These are phyloP conservation scores for Leccinum barrowsii DNA, from an alignment of 768 basidiomycete genomes.

Conservation along the genomic window DNA sequence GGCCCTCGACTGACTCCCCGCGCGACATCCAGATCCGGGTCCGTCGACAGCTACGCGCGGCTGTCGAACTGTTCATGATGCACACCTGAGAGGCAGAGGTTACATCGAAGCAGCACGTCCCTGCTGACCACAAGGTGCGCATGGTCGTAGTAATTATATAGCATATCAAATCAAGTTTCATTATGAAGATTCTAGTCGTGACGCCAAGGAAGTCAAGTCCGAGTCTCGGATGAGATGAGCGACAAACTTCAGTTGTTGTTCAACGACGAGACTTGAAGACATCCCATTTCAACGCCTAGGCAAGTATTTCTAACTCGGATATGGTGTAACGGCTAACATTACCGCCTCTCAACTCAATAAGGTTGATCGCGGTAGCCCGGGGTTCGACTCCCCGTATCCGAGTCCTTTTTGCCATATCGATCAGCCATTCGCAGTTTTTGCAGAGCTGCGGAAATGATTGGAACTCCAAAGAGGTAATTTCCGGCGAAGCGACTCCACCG, in stretches of 20 bases:
- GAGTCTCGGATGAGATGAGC: no score
- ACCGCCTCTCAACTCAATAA: conserved; percentile 43
- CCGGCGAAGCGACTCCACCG: no score
- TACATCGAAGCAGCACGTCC: conserved; percentile 44
- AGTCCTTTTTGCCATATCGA: conserved; percentile 2
- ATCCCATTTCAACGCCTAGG: no score
- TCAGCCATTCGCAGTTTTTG: no score
- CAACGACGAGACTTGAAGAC: no score
- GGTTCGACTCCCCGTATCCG: conserved; percentile 35
- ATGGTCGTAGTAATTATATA: not conserved
- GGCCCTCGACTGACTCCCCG: conserved; percentile 81
- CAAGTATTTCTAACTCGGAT: conserved; percentile 29
- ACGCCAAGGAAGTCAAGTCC: no score
- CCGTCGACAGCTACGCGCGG: conserved; percentile 58
- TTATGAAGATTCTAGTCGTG: no score
- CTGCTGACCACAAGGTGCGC: conserved; percentile 61
- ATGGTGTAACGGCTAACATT: conserved; percentile 70
- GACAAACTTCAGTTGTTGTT: no score
- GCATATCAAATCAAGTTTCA: no score
- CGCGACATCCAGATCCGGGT: conserved; percentile 56
- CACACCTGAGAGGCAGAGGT: conserved; percentile 66
- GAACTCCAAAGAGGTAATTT: no score
- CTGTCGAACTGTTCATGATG: conserved; percentile 70
- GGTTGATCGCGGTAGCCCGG: conserved; percentile 37
- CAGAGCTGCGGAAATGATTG: no score